Conservation (phyloP, 1,284 basidiomycete species). For the Mycena sp. region DNA sequence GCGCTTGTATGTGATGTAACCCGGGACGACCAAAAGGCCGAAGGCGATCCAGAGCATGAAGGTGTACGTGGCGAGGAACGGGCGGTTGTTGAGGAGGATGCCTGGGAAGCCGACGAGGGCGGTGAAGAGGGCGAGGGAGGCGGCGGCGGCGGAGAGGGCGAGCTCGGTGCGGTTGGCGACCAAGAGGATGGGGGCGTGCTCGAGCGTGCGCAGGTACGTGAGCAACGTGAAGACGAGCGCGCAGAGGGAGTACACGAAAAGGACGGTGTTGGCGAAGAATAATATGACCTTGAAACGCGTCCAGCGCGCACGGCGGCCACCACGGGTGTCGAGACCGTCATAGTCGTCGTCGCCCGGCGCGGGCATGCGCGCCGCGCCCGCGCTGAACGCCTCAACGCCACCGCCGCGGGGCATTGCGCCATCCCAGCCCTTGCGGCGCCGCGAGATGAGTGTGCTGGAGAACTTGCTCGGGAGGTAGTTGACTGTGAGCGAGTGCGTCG, state of each 20-base stretch:
- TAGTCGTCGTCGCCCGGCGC: conserved; percentile 66
- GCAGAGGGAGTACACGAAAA: conserved; percentile 61
- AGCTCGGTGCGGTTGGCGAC: conserved; percentile 68
- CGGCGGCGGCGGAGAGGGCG: conserved; percentile 65
- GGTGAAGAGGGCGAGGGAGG: conserved; percentile 59
- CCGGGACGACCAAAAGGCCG: conserved; percentile 69
- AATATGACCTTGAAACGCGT: conserved; percentile 65
- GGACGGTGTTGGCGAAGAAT: conserved; percentile 25
- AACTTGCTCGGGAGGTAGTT: conserved; percentile 21
- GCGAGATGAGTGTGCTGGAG: background rate
- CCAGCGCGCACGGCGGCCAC: conserved; percentile 58
- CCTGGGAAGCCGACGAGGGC: conserved; percentile 71
- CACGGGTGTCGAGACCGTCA: conserved; percentile 52
- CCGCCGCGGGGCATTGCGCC: conserved; percentile 60
- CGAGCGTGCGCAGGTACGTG: conserved; percentile 72
- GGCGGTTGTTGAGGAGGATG: conserved; percentile 76
- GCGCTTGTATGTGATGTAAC: conserved; percentile 75
- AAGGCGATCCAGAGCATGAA: conserved; percentile 72
- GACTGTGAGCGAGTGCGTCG: conserved; percentile 4
- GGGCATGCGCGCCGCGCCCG: conserved; percentile 60
- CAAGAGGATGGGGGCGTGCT: conserved; percentile 64
- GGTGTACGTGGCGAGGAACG: conserved; percentile 75
- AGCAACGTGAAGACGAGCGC: conserved; percentile 65
- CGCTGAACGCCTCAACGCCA: conserved; percentile 68
- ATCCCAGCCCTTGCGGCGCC: background rate